A percentile compares a stretch with the other conserved stretches of the same genome.
Conservation (phyloP, 2,329 filamentous ascomycete genomes). For the Zelopaecilomyces penicillatus region DNA sequence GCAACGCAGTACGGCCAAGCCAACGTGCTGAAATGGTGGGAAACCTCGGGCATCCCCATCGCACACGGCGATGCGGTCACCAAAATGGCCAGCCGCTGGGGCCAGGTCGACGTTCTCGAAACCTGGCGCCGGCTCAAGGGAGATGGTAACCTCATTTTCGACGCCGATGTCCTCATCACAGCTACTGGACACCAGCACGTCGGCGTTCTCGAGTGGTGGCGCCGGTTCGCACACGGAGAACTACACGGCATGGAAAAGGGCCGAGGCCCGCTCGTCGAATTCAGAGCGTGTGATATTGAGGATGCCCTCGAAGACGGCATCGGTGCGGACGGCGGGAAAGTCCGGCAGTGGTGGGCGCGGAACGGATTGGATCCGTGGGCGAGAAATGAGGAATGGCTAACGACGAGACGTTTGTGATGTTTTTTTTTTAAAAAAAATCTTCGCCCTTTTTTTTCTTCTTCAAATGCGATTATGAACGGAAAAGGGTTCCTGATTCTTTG, state of each 20-base stretch:
- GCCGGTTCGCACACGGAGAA: slow-evolving; percentile 52
- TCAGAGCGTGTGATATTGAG: slow-evolving; percentile 92
- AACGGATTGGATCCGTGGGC: slow-evolving; percentile 77
- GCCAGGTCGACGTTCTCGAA: slow-evolving; percentile 75
- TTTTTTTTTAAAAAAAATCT: neutral
- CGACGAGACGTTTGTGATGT: slow-evolving; percentile 58
- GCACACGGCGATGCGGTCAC: slow-evolving; percentile 74
- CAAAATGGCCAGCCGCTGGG: slow-evolving; percentile 76
- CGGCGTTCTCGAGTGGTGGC: slow-evolving; percentile 88
- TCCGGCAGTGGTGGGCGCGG: slow-evolving; percentile 78
- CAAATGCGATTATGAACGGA: neutral
- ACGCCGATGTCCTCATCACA: slow-evolving; percentile 74
- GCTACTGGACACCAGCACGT: slow-evolving; percentile 83
- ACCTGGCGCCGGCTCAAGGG: slow-evolving; percentile 69
- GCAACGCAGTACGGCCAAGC: slow-evolving; percentile 76
- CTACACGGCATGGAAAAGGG: slow-evolving; percentile 43
- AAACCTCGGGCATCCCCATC: slow-evolving; percentile 68
- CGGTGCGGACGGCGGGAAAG: slow-evolving; percentile 56
- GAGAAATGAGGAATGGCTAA: slow-evolving; percentile 84
- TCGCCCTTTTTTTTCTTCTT: neutral
- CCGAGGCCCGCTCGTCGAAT: slow-evolving; percentile 65
- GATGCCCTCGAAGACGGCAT: slow-evolving; percentile 87
- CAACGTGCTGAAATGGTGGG: slow-evolving; percentile 80
- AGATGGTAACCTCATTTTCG: slow-evolving; percentile 59
- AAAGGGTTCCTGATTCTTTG: neutral